Conservation (phyloP, 2,329 filamentous ascomycete genomes). For the Talaromyces pinophilus region DNA sequence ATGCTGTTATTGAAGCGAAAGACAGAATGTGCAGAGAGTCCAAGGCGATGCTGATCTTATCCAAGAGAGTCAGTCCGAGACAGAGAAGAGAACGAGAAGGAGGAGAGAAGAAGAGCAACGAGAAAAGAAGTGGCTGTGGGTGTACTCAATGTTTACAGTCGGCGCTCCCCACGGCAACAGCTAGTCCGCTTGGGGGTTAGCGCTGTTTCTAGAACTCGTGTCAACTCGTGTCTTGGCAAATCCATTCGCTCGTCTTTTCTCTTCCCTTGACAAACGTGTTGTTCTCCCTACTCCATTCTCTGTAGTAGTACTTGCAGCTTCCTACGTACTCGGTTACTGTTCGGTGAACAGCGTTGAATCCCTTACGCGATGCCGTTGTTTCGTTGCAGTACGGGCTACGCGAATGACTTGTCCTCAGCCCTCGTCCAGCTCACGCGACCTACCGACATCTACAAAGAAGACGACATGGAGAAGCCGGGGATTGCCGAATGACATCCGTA, state of each 20-base stretch:
- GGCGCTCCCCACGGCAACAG: conserved; percentile 17
- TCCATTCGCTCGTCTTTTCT: conserved; percentile 6
- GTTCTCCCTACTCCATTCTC: neutral
- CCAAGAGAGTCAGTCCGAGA: neutral
- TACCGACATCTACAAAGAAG: neutral
- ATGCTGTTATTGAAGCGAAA: neutral
- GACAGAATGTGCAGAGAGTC: neutral
- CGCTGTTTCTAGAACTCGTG: neutral
- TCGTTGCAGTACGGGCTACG: neutral
- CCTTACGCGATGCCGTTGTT: neutral
- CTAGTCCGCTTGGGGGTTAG: neutral
- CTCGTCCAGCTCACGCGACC: neutral
- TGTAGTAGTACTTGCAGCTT: neutral
- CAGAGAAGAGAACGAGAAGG: neutral
- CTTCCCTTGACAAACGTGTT: neutral
- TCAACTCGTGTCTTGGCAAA: neutral
- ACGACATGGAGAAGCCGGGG: neutral
- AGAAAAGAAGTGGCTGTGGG: neutral
- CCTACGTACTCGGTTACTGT: neutral
- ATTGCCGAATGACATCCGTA: neutral
- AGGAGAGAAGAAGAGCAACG: conserved; percentile 7
- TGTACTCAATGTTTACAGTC: conserved; percentile 9
- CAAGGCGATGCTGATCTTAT: neutral
- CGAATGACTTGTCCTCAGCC: neutral
- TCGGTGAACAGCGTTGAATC: neutral